These are phyloP conservation scores for Phallus indusiatus DNA, from an alignment of 768 basidiomycete species.

Conservation along the genomic window DNA sequence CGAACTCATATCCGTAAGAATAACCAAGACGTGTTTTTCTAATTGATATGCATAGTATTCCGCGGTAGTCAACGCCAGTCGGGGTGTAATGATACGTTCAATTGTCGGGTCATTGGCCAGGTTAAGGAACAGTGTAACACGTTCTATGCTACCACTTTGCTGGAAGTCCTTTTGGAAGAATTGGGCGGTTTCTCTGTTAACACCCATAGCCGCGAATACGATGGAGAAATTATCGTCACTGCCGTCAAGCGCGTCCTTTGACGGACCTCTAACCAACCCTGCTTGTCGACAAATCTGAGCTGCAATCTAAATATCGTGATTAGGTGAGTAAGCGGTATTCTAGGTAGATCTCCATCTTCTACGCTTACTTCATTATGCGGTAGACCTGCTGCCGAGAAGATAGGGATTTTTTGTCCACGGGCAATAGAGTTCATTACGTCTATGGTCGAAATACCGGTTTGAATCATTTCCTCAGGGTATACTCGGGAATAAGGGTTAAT, in stretches of 20 bases:
- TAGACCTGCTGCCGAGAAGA: constrained; percentile 97
- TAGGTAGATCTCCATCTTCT: not conserved
- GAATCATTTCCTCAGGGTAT: constrained; percentile 99
- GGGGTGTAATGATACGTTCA: constrained; percentile 98
- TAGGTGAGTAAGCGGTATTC: constrained; percentile 5
- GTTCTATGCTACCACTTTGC: constrained; percentile 94
- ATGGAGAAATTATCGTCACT: constrained; percentile 99
- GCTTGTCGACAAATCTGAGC: constrained; percentile 99
- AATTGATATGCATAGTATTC: constrained; percentile 99
- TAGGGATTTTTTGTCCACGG: constrained; percentile 99
- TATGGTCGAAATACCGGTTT: constrained; percentile 98
- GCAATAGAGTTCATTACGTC: constrained; percentile 99
- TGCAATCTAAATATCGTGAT: constrained; percentile 60
- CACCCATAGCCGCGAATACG: constrained; percentile 99
- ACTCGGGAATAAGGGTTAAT: constrained; percentile 98
- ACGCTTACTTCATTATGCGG: constrained; percentile 90
- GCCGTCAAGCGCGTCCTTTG: constrained; percentile 95
- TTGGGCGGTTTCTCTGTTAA: constrained; percentile 99
- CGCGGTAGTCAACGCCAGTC: constrained; percentile 93
- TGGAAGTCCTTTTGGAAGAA: constrained; percentile 99
- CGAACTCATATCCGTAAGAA: constrained; percentile 98
- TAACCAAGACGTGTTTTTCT: constrained; percentile 98
- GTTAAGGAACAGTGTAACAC: constrained; percentile 97
- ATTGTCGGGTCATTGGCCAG: constrained; percentile 98
- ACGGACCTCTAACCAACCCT: constrained; percentile 91